Conservation (phyloP, 768 basidiomycete species). For the Mycena chlorophos region DNA sequence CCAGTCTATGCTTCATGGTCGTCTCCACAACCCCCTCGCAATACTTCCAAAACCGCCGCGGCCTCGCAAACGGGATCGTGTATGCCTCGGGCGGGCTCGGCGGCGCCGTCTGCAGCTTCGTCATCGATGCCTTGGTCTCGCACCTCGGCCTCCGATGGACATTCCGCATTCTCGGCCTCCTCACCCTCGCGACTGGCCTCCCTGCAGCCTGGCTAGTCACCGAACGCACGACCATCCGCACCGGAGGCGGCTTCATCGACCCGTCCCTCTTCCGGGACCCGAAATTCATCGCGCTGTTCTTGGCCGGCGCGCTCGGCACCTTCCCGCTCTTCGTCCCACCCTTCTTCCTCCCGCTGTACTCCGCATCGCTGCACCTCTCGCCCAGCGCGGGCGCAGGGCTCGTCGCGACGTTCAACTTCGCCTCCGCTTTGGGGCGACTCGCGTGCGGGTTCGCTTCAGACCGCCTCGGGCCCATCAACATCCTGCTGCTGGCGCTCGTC, state of each 20-base stretch:
- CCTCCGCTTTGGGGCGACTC: conserved; percentile 35
- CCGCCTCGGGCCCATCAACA: conserved; percentile 30
- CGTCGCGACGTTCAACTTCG: conserved; percentile 35
- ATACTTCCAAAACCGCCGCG: conserved; percentile 32
- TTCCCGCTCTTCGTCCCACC: conserved; percentile 38
- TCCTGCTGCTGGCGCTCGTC: conserved; percentile 28
- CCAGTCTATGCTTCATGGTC: conserved; percentile 27
- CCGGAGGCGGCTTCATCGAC: conserved; percentile 24
- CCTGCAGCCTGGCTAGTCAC: conserved; percentile 28
- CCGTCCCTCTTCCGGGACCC: conserved; percentile 33
- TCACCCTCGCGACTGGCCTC: conserved; percentile 28
- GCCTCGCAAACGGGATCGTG: conserved; percentile 34
- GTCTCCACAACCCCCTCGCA: conserved; percentile 29
- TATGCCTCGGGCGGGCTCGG: conserved; percentile 28
- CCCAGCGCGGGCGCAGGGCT: conserved; percentile 27
- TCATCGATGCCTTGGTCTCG: conserved; percentile 29
- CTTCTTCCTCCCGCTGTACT: conserved; percentile 39
- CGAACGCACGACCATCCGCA: conserved; percentile 23
- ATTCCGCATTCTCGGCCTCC: conserved; percentile 32
- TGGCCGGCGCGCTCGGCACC: conserved; percentile 34
- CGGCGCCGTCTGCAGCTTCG: conserved; percentile 31
- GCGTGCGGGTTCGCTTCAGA: conserved; percentile 31
- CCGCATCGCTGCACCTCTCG: conserved; percentile 29
- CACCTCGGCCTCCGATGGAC: conserved; percentile 31
- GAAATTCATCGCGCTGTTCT: conserved; percentile 26